Base-by-base conservation (phyloP, 1,284 basidiomycete species). In the Meripilus lineatus region DNA sequence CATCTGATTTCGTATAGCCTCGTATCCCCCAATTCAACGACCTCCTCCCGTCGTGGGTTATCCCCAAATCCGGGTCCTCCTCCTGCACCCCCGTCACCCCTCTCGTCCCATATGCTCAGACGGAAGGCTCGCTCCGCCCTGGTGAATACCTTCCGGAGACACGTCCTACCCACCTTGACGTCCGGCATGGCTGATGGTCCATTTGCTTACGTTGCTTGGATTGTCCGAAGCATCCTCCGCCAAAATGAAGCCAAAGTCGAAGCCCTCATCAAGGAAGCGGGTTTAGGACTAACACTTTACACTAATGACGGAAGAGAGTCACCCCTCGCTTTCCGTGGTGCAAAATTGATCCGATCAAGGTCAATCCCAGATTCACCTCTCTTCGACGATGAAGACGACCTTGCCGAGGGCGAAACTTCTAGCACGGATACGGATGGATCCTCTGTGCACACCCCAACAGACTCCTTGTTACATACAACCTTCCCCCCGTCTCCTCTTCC, bases 91-190 rank as follows among this genome's bases (percentile, higher is more conserved):
- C 48, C 44, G 15, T 51, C 50, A 5, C 45, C 37, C 14, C 46
- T 50, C 39, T 47, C 44, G 34, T 50, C 54, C 1, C 49, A 53
- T n/a, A 40, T 44, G 28, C 74, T 88, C 45, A 78, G 87, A 23
- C 70, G 75, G 40, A 75, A 77, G 46, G 89, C 89, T 2, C 82
- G 89, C 25, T 84, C 87, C 7, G 67, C 75, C 3, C 73, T 93
- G 10, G 76, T 91, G 13, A 87, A 93, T 57, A 73, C 80, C 3
- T 91, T 83, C 59, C 75, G 88, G 15, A 74, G 74, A 17, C 75
- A 81, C 57, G 77, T 90, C 22, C 58, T 89, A 20, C 66, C 76
- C 22, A 57, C 58, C 44, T 63, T 79, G 49, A 37, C 32, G 17
- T 20, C 32, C 38, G 41, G 26, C 38, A 32, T 32, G 33, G 28